Conservation (phyloP, 2,329 filamentous ascomycete species). For the Fusarium sp. region DNA sequence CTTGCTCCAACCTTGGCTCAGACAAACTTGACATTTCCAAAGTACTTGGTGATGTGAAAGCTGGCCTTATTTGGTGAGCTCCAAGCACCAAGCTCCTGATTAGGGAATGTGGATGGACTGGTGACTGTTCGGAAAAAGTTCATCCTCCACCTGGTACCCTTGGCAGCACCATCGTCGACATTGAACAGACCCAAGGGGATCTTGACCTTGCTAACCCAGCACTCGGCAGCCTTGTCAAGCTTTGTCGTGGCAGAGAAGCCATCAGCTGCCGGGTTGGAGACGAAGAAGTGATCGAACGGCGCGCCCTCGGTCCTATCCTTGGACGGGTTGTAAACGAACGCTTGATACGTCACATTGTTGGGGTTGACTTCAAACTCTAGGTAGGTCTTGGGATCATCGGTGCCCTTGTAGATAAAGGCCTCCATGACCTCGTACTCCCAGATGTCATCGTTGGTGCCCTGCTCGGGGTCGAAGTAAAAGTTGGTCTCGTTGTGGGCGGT, state of each 20-base stretch:
- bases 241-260: slow-evolving; percentile 56
- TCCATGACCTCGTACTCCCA: slow-evolving; percentile 65
- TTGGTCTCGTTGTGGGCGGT: slow-evolving; percentile 59
- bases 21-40: slow-evolving; percentile 55
- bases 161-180: slow-evolving; percentile 56
- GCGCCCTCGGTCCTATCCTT: slow-evolving; percentile 56
- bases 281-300: slow-evolving; percentile 58
- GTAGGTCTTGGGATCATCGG: slow-evolving; percentile 60
- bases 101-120: slow-evolving; percentile 55
- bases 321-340: slow-evolving; percentile 63
- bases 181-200: slow-evolving; percentile 64
- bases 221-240: slow-evolving; percentile 50
- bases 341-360: slow-evolving; percentile 64
- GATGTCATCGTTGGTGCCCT: slow-evolving; percentile 60
- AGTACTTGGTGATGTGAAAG: slow-evolving; percentile 62
- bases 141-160: slow-evolving; percentile 62
- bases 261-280: slow-evolving; percentile 54
- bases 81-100: slow-evolving; percentile 60
- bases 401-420: slow-evolving; percentile 60
- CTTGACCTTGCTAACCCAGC: slow-evolving; percentile 55
- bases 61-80: slow-evolving; percentile 58
- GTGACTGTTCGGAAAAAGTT: slow-evolving; percentile 64
- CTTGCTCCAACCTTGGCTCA: slow-evolving; percentile 19
- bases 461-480: slow-evolving; percentile 58
- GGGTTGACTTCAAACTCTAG: slow-evolving; percentile 64